Percentiles rank a stretch among this genome's conserved stretches.
Evolutionary conservation across 441 rosid species (phyloP).

Genomic region (Jatropha podagrica): DNA sequence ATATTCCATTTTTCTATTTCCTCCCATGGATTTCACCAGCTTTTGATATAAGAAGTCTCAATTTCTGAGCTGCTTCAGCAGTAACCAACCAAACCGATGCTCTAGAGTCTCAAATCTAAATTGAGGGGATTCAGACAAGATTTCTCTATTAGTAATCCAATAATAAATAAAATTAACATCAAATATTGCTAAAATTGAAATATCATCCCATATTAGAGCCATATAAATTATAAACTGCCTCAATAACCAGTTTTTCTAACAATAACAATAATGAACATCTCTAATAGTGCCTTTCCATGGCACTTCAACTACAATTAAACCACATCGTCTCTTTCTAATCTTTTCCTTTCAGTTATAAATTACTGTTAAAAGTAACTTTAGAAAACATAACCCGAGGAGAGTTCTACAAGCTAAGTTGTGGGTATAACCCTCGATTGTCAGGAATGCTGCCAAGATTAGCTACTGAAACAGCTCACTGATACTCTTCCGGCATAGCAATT

Average conservation of each 20-base stretch:
- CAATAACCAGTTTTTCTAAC: not conserved
- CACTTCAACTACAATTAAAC: too few relatives aligned
- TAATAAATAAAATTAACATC: not conserved
- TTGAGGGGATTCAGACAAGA: not conserved
- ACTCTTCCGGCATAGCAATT: slow-evolving; percentile 84
- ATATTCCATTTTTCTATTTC: slow-evolving; percentile 92
- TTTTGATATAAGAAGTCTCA: slow-evolving; percentile 84
- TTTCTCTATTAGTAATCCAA: not conserved
- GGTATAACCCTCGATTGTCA: slow-evolving; percentile 61
- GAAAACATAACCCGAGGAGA: slow-evolving; percentile 59
- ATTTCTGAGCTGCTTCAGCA: slow-evolving; percentile 97
- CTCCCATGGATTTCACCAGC: slow-evolving; percentile 91
- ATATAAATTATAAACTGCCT: not conserved
- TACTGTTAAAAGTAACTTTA: not conserved
- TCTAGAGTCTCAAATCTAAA: slow-evolving; percentile 84
- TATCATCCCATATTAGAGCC: not conserved
- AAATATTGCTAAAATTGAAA: not conserved
- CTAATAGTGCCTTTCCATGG: not conserved
- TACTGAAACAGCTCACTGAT: slow-evolving; percentile 76
- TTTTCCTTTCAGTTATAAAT: not conserved
- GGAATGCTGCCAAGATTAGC: slow-evolving; percentile 72
- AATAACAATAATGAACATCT: not conserved
- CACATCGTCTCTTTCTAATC: too few relatives aligned
- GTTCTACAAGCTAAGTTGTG: slow-evolving; percentile 70
- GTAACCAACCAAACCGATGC: slow-evolving; percentile 64